Conservation (phyloP, 2,329 filamentous ascomycete species). For the Amauroascus niger region DNA sequence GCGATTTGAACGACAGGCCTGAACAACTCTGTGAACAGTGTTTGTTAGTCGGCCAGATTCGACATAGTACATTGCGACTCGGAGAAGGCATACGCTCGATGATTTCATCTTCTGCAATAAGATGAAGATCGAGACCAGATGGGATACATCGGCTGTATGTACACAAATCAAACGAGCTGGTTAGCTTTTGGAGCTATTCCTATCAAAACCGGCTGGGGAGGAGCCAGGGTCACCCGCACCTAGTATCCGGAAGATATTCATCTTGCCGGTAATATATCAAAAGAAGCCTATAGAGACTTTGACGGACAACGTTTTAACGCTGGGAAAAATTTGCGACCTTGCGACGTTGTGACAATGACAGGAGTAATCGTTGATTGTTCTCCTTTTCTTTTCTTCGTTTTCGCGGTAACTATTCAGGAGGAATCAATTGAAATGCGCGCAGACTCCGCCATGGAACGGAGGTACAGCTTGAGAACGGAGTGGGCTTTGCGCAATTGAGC, state of each 20-base stretch:
- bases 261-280: slow-evolving; percentile 31
- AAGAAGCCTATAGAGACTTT: background rate
- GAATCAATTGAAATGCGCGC: background rate
- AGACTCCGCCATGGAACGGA: slow-evolving; percentile 8
- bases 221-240: slow-evolving; percentile 39
- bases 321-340: background rate
- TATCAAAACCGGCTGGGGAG: background rate
- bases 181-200: background rate
- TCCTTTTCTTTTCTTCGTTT: too few species aligned
- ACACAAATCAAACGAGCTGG: slow-evolving; percentile 17
- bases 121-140: slow-evolving; percentile 87
- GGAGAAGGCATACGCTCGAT: slow-evolving; percentile 58
- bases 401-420: background rate
- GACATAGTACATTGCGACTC: background rate
- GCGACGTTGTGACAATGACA: background rate
- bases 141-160: slow-evolving; percentile 75
- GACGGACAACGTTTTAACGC: slow-evolving; percentile 1
- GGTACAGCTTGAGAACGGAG: background rate
- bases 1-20: slow-evolving; percentile 97
- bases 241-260: slow-evolving; percentile 62
- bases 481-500: slow-evolving; percentile 1
- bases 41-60: background rate
- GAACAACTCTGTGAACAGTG: slow-evolving; percentile 66
- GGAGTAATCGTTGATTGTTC: background rate
- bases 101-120: slow-evolving; percentile 93